Evolutionary conservation across 192 early-diverging fungal genomes (phyloP), one percentile per base, ranked within the genome.

Genomic region (Umbelopsis sp.): DNA sequence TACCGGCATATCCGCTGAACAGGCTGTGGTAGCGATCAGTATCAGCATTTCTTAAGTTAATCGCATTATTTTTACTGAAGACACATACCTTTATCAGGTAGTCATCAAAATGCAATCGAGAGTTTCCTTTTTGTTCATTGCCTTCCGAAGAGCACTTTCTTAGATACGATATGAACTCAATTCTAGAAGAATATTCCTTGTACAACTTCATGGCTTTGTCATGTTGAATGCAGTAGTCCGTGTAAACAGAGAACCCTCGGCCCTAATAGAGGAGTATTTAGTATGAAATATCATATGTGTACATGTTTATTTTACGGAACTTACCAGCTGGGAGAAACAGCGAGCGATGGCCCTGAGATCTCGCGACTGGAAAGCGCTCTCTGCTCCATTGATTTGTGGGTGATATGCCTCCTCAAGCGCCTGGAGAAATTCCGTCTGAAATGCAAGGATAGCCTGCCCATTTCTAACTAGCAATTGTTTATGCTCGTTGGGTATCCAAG

Each of bases 1-100:
- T 98, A 98, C 35, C 93, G 93, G 76, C 94, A 95, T 33, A 97
- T 90, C 13, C 96, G 82, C 78, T 98, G 96, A 2, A 98, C 88
- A 12, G 95, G 95, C 73, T 95, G 49, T 37, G 12, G 18, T 22
- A 35, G 44, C 10, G 21, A 68, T 45, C 21, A 64, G 48, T 41
- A 50, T 27, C 37, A 25, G 21, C 61, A 30, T 49, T 48, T 45
- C 23, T 46, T 30, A 46, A 18, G 13, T 55, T 27, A 23, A 21
- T 70, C n/a, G 20, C 18, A 46, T 22, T 30, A 2, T 10, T 13
- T 15, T 35, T n/a, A 4, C 27, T 23, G 20, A 49, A 64, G 4
- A 8, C 2, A 52, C 15, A 68, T 64, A 73, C 77, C 64, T 78
- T 78, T 4, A 78, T 78, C 46, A 78, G 21, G 64, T 78, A 78